phyloP scores from a whole-genome alignment of 1,139 yeast genomes.

The Suhomyces choctaworum region DNA sequence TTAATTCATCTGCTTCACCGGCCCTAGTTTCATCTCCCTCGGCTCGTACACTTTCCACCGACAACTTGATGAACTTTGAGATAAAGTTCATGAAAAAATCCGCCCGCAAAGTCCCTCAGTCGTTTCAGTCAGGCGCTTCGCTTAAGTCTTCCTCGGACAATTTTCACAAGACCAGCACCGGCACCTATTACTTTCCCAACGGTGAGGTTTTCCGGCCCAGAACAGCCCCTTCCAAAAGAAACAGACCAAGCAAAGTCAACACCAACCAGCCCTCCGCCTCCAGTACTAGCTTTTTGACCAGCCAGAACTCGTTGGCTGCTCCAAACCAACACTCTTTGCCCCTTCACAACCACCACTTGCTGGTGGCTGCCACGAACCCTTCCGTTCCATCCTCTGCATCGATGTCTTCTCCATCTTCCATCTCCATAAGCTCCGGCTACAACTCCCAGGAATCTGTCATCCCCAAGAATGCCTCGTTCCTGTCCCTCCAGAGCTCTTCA shows the following conservation, averaged over 20 bases:
- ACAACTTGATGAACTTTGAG: constrained; percentile 39
- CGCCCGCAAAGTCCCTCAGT: constrained; percentile 8
- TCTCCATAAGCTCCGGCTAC: constrained; percentile 5
- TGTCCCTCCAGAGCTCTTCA: constrained; percentile 7
- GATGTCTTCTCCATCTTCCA: constrained; percentile 7
- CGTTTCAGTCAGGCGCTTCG: not conserved
- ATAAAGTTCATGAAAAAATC: constrained; percentile 38
- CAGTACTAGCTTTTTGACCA: constrained; percentile 10
- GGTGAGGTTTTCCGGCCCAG: constrained; percentile 58
- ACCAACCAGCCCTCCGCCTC: constrained; percentile 3
- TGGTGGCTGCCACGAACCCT: constrained; percentile 1
- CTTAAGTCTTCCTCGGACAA: constrained; percentile 12
- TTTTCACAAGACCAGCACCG: constrained; percentile 25
- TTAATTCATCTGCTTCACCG: constrained; percentile 10
- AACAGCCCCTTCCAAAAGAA: constrained; percentile 36
- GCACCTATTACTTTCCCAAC: constrained; percentile 51
- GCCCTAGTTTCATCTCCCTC: constrained; percentile 4
- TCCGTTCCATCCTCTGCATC: constrained; percentile 7
- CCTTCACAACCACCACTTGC: constrained; percentile 1
- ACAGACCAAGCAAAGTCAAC: constrained; percentile 35
- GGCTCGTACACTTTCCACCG: constrained; percentile 40
- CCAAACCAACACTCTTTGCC: not conserved
- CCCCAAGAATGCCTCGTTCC: constrained; percentile 9
- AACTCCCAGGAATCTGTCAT: constrained; percentile 9
- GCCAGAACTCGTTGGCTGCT: constrained; percentile 3